These are phyloP conservation scores for Penicillium maclennaniae DNA, from an alignment of 495 filamentous ascomycete genomes.

Conservation along the genomic window DNA sequence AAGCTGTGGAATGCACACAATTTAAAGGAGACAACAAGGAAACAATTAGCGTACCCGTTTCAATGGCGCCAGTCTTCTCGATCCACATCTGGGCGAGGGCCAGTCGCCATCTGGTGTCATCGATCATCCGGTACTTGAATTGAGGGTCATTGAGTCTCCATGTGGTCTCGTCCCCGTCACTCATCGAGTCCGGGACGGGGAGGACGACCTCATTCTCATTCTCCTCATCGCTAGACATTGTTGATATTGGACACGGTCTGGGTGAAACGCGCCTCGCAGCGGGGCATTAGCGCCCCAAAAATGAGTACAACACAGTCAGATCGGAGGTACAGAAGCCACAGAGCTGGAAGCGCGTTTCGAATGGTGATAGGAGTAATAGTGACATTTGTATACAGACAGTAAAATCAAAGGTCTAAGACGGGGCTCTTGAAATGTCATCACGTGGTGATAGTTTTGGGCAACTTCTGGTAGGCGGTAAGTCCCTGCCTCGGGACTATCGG, in stretches of 20 bases:
- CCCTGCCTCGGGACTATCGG: no score
- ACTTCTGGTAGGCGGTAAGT: not conserved
- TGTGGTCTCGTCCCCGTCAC: conserved; percentile 29
- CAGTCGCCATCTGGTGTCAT: conserved; percentile 25
- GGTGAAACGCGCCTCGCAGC: not conserved
- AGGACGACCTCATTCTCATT: conserved; percentile 26
- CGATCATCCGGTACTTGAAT: conserved; percentile 15
- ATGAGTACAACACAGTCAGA: not conserved
- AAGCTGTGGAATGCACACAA: not conserved
- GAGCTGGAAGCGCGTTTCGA: not conserved
- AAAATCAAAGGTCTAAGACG: not conserved
- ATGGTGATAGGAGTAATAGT: not conserved
- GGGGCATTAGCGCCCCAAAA: conserved; percentile 3
- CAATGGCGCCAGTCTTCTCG: conserved; percentile 26
- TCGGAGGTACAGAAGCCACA: not conserved
- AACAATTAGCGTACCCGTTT: conserved; percentile 27
- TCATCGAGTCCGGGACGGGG: conserved; percentile 26
- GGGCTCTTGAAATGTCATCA: not conserved
- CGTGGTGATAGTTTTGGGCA: not conserved
- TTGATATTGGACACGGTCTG: not conserved
- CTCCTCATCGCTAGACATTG: conserved; percentile 4
- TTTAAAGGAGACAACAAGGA: not conserved
- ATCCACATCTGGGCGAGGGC: conserved; percentile 40
- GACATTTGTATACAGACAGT: not conserved
- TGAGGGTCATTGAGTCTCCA: conserved; percentile 29